Conservation (phyloP, 345 rosid species). For the Eutrema japonicum region DNA sequence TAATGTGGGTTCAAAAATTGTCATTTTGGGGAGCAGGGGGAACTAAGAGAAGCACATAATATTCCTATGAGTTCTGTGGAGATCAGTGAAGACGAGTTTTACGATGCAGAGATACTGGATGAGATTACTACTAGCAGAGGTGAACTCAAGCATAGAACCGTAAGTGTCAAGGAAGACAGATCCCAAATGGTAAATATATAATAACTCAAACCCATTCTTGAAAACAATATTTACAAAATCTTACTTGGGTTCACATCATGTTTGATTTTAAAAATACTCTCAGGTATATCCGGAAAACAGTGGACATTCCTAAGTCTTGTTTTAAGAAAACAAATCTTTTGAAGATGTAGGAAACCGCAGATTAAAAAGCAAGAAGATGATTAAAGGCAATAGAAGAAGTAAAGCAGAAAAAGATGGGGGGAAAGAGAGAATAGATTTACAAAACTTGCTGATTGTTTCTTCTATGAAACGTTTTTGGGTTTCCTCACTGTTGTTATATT, state of each 20-base stretch:
- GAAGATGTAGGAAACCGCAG: constrained; percentile 18
- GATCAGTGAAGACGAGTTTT: constrained; percentile 56
- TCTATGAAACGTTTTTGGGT: constrained; percentile 23
- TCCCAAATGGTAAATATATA: constrained; percentile 34
- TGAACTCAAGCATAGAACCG: constrained; percentile 70
- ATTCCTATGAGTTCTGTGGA: constrained; percentile 29
- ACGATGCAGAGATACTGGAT: constrained; percentile 76
- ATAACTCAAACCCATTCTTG: background rate
- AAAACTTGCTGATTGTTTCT: constrained; percentile 30
- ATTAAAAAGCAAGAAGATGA: constrained; percentile 10
- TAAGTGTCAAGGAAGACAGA: constrained; percentile 60
- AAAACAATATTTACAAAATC: background rate
- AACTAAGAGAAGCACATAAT: constrained; percentile 49
- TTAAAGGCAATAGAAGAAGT: constrained; percentile 20
- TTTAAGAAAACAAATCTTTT: background rate
- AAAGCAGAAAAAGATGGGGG: constrained; percentile 9
- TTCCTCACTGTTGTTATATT: constrained; percentile 30
- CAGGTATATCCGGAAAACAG: constrained; percentile 44
- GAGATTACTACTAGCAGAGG: constrained; percentile 81
- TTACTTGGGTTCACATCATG: constrained; percentile 7
- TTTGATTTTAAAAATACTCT: background rate
- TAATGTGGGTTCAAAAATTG: constrained; percentile 1
- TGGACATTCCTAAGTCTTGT: constrained; percentile 35
- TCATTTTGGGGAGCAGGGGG: constrained; percentile 25
- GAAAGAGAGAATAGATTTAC: constrained; percentile 16